A percentile compares a stretch with the other conserved stretches of the same genome.
phyloP scores from a whole-genome alignment of 169 alveolate genomes.

The Eimeria acervulina region DNA sequence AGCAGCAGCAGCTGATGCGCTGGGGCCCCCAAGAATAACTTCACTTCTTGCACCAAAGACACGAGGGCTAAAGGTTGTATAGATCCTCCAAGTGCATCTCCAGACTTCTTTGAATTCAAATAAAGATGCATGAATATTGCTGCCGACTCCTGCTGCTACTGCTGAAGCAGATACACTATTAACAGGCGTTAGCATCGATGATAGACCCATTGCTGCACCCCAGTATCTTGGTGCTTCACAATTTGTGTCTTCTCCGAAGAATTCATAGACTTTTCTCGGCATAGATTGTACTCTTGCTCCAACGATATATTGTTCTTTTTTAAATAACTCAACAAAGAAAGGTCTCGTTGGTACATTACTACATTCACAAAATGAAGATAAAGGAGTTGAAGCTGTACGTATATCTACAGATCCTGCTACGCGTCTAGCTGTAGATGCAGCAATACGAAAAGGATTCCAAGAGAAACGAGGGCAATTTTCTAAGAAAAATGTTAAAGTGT shows the following conservation, averaged over 20 bases:
- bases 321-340: not conserved
- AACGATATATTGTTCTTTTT: conserved; percentile 1
- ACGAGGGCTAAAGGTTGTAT: not conserved
- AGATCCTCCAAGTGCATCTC: conserved; percentile 6
- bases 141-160: not conserved
- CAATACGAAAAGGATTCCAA: not conserved
- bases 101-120: not conserved
- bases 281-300: not conserved
- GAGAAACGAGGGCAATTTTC: not conserved
- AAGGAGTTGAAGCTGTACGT: not conserved
- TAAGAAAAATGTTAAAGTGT: not conserved
- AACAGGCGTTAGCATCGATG: too few relatives aligned
- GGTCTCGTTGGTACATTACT: not conserved
- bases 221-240: not conserved
- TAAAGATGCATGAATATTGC: not conserved
- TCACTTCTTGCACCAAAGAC: not conserved
- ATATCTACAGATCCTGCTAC: not conserved
- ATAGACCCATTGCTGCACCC: not conserved
- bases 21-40: not conserved
- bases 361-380: not conserved
- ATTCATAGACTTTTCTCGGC: not conserved
- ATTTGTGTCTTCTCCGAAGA: not conserved
- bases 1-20: not conserved
- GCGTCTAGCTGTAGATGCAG: not conserved
- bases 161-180: too few relatives aligned